Percentiles rank a stretch among this genome's conserved stretches.
Evolutionary conservation across 768 basidiomycete species (phyloP).

Genomic region (Psilocybe sp.): DNA sequence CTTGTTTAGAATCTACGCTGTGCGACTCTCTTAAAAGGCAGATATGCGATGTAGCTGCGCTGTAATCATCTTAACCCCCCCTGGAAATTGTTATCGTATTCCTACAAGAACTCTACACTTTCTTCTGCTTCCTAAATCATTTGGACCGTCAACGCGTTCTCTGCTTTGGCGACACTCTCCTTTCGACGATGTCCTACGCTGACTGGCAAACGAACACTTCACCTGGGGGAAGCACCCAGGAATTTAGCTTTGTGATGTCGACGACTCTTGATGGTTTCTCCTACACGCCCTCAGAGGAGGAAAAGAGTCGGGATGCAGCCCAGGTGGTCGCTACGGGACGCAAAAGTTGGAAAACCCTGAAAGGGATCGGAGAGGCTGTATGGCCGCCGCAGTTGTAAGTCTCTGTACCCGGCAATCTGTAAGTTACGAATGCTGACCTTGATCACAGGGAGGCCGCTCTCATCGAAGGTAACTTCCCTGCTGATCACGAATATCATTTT

Average conservation of each 20-base stretch:
- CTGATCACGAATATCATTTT: no score
- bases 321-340: conserved; percentile 61
- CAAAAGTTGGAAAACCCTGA: conserved; percentile 74
- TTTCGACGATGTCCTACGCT: conserved; percentile 13
- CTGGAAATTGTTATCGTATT: no score
- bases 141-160: conserved; percentile 2
- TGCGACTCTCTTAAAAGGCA: no score
- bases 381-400: conserved; percentile 67
- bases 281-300: conserved; percentile 35
- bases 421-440: not conserved
- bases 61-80: no score
- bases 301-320: conserved; percentile 47
- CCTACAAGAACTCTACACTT: conserved; percentile 1
- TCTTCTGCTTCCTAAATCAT: no score
- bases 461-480: conserved; percentile 51
- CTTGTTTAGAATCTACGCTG: no score
- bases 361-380: conserved; percentile 64
- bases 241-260: conserved; percentile 28
- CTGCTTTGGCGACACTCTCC: not conserved
- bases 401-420: not conserved
- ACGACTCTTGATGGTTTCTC: conserved; percentile 41
- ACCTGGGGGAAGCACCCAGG: conserved; percentile 12
- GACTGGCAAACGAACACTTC: conserved; percentile 39
- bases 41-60: no score
- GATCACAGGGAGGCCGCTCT: conserved; percentile 55